Conservation (phyloP, 441 rosid species). For the Populus hybrid region DNA sequence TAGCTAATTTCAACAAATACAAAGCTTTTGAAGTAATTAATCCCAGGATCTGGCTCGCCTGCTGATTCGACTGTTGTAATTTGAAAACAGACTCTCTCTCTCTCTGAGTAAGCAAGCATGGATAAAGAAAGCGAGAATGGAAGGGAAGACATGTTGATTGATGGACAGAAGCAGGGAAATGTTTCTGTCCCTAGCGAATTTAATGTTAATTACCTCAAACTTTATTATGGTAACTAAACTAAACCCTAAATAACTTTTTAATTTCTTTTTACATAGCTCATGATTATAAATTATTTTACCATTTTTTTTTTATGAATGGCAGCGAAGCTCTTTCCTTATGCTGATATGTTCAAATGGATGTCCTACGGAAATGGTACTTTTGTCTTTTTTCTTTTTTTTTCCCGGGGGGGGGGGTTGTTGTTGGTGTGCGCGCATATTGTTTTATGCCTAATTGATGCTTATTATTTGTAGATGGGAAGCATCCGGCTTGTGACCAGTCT, state of each 20-base stretch:
- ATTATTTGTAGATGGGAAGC: constrained; percentile 73
- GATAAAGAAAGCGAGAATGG: constrained; percentile 30
- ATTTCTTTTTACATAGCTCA: not conserved
- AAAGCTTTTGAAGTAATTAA: not conserved
- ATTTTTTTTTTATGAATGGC: constrained; percentile 13
- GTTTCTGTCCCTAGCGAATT: constrained; percentile 31
- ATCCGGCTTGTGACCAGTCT: constrained; percentile 81
- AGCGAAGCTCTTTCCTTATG: constrained; percentile 69
- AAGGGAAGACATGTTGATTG: constrained; percentile 50
- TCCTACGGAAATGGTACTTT: constrained; percentile 72
- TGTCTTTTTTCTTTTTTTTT: not conserved
- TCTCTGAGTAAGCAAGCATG: not conserved
- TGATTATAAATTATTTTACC: not conserved
- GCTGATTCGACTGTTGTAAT: not conserved
- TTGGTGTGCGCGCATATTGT: not conserved
- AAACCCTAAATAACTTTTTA: not conserved
- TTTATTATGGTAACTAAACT: constrained; percentile 46
- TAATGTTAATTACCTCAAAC: constrained; percentile 45
- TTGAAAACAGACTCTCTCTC: not conserved
- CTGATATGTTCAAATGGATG: constrained; percentile 67
- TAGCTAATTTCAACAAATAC: not conserved
- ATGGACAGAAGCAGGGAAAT: constrained; percentile 25
- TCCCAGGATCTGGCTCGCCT: not conserved
- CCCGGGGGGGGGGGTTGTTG: not conserved
- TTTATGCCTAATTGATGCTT: constrained; percentile 12